Conservation (phyloP, 2,329 filamentous ascomycete genomes). For the Aspergillus pseudonomiae region DNA sequence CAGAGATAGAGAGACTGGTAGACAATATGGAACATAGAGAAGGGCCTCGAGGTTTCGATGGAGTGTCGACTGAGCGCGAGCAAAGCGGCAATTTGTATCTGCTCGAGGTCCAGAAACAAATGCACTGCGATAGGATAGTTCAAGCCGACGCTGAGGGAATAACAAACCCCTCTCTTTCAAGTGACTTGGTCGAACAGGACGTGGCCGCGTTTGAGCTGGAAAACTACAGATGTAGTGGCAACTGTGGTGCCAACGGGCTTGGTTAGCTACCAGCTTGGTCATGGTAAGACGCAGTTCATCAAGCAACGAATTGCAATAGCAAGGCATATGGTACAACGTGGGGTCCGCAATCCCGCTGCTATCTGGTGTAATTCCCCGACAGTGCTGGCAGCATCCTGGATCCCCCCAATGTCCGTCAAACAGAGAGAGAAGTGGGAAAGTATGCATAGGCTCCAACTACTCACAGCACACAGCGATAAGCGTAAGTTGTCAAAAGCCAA, state of each 20-base stretch:
- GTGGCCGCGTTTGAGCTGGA: conserved; percentile 6
- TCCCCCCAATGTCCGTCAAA: conserved; percentile 3
- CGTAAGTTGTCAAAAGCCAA: neutral
- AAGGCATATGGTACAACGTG: conserved; percentile 4
- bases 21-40: conserved; percentile 1
- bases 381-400: conserved; percentile 4
- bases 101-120: neutral
- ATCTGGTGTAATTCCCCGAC: conserved; percentile 3
- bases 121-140: neutral
- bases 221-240: conserved; percentile 5
- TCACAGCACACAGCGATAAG: conserved; percentile 1
- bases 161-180: neutral
- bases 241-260: conserved; percentile 1
- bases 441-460: conserved; percentile 2
- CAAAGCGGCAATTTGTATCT: neutral
- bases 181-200: conserved; percentile 5
- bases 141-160: neutral
- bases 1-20: neutral
- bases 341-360: neutral
- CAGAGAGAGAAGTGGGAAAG: conserved; percentile 4
- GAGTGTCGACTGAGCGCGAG: neutral
- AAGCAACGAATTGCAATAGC: conserved; percentile 3
- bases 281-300: neutral
- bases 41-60: neutral
- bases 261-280: conserved; percentile 3